Percentiles rank a stretch among this genome's conserved stretches.
phyloP scores from a whole-genome alignment of 1,139 yeast species.

The Debaryomyces coudertii region DNA sequence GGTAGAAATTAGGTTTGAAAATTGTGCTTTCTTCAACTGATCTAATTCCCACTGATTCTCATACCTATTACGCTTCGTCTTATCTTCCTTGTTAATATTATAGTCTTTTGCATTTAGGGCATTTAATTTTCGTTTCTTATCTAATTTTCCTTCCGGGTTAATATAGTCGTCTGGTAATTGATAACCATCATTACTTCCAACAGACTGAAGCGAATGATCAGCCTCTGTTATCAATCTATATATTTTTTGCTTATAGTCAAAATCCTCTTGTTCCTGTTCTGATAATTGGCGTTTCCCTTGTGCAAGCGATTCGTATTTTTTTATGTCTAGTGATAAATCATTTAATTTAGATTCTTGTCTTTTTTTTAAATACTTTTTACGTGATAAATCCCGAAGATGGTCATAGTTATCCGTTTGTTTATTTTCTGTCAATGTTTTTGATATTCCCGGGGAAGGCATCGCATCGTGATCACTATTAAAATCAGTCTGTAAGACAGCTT shows the following conservation, averaged over 20 bases:
- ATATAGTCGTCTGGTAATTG: slow-evolving; percentile 60
- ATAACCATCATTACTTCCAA: slow-evolving; percentile 35
- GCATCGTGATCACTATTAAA: slow-evolving; percentile 1
- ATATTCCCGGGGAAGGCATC: slow-evolving; percentile 3
- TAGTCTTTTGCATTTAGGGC: slow-evolving; percentile 38
- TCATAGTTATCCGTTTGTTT: slow-evolving; percentile 7
- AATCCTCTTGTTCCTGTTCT: slow-evolving; percentile 53
- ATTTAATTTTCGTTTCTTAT: slow-evolving; percentile 50
- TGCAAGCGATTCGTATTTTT: slow-evolving; percentile 44
- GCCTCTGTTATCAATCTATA: slow-evolving; percentile 35
- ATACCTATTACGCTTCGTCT: slow-evolving; percentile 25
- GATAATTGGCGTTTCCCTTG: slow-evolving; percentile 30
- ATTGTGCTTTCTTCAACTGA: slow-evolving; percentile 56
- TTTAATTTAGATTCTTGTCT: slow-evolving; percentile 26
- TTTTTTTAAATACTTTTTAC: slow-evolving; percentile 37
- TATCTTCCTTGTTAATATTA: slow-evolving; percentile 19
- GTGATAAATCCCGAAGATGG: slow-evolving; percentile 18
- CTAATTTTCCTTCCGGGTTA: slow-evolving; percentile 55
- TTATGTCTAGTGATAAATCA: slow-evolving; percentile 42
- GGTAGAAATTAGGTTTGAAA: slow-evolving; percentile 24
- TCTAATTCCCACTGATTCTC: slow-evolving; percentile 67
- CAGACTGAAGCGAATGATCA: slow-evolving; percentile 38
- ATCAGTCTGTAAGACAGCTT: background rate
- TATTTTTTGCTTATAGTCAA: slow-evolving; percentile 51
- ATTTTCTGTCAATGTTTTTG: background rate